Percentiles rank a stretch among this genome's conserved stretches.
Evolutionary conservation across 495 filamentous ascomycete species (phyloP).

Genomic region (Hypoxylon trugodes): DNA sequence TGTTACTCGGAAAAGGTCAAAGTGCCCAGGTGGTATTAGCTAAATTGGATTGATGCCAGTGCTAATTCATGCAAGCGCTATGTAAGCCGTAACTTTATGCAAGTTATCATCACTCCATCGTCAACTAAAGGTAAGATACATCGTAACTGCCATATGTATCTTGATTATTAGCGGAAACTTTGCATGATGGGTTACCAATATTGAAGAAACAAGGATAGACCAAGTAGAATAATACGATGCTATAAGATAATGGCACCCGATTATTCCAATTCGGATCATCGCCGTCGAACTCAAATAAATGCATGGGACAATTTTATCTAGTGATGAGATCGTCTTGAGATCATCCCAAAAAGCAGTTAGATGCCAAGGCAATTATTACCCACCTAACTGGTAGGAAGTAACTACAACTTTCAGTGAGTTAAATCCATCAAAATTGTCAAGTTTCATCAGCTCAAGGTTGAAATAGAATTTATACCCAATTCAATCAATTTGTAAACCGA

Average conservation of each 20-base stretch:
- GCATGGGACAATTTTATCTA: constrained; percentile 24
- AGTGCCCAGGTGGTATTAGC: neutral
- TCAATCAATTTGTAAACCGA: neutral
- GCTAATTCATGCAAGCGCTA: constrained; percentile 16
- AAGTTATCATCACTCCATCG: constrained; percentile 19
- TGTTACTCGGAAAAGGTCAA: constrained; percentile 7
- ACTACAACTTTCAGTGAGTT: constrained; percentile 3
- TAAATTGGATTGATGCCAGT: constrained; percentile 7
- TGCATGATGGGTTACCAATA: constrained; percentile 9
- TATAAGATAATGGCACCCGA: constrained; percentile 1
- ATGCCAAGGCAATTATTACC: constrained; percentile 33
- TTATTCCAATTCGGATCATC: constrained; percentile 42
- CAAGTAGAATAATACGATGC: neutral
- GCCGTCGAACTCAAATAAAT: constrained; percentile 13
- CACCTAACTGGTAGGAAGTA: constrained; percentile 6
- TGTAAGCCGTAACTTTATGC: constrained; percentile 1
- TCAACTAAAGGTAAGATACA: constrained; percentile 7
- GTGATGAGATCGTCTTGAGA: constrained; percentile 40
- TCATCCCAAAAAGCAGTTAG: constrained; percentile 34
- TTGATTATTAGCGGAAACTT: neutral
- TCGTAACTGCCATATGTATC: neutral
- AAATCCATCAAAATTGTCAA: neutral
- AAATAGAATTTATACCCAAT: neutral
- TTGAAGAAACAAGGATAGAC: neutral
- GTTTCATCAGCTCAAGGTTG: no score